Evolutionary conservation across 2,329 filamentous ascomycete genomes (phyloP).

Genomic region (Acrocalymma vagum): DNA sequence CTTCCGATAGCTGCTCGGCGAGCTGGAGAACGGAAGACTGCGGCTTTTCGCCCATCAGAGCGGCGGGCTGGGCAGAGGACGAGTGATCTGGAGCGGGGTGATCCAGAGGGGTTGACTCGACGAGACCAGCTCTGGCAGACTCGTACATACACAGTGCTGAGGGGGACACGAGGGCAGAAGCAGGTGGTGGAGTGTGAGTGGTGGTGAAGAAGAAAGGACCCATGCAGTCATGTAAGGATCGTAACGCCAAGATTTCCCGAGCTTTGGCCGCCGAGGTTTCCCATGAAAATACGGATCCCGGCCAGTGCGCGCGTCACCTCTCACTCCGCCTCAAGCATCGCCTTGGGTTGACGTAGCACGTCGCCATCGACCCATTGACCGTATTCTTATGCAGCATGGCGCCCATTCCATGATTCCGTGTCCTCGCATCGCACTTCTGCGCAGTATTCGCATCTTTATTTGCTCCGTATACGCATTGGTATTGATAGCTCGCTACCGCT

Average conservation of each 20-base stretch:
- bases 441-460: no score
- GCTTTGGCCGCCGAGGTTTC: constrained; percentile 19
- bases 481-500: neutral
- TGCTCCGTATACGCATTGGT: neutral
- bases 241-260: constrained; percentile 9
- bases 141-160: neutral
- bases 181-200: no score
- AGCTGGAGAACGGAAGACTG: constrained; percentile 39
- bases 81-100: no score
- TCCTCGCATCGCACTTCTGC: no score
- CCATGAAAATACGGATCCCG: no score
- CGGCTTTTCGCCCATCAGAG: constrained; percentile 39
- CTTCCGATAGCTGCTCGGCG: constrained; percentile 53
- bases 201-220: constrained; percentile 4
- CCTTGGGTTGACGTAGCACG: constrained; percentile 39
- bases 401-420: constrained; percentile 18
- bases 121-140: constrained; percentile 27
- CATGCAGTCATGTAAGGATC: constrained; percentile 6
- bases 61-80: no score
- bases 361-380: constrained; percentile 27
- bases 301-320: constrained; percentile 31
- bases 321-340: constrained; percentile 37
- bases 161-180: no score
- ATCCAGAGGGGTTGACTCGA: no score
- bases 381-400: constrained; percentile 38